Evolutionary conservation across 306 rosid species (phyloP).

Genomic region (Quercus mongolica): DNA sequence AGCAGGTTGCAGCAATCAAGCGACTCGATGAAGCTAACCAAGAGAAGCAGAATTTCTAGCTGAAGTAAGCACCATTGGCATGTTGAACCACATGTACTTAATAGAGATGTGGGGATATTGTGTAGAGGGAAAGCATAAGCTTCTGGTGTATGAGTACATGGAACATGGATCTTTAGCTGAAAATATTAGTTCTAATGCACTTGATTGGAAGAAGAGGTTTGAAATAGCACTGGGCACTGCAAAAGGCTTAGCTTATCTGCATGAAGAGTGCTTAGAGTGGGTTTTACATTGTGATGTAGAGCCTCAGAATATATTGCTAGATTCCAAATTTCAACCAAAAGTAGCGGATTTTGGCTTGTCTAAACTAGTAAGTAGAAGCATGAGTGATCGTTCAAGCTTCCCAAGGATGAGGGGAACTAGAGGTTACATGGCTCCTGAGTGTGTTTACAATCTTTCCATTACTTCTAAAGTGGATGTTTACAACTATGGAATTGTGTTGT

Average conservation of each 20-base stretch:
- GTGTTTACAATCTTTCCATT: conserved; percentile 25
- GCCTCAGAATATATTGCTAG: too few species aligned
- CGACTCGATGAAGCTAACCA: conserved; percentile 12
- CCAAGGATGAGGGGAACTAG: conserved; percentile 31
- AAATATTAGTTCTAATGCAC: conserved; percentile 11
- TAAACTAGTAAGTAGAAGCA: too few species aligned
- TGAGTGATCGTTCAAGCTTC: conserved; percentile 9
- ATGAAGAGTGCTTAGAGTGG: conserved; percentile 40
- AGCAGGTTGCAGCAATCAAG: conserved; percentile 28
- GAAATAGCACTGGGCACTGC: conserved; percentile 37
- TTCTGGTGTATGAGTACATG: conserved; percentile 34
- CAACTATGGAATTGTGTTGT: not conserved
- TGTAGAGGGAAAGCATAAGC: conserved; percentile 28
- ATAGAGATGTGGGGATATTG: conserved; percentile 42
- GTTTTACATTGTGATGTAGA: not conserved
- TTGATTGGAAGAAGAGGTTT: conserved; percentile 29
- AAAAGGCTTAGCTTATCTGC: conserved; percentile 36
- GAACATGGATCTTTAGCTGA: conserved; percentile 28
- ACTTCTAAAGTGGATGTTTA: conserved; percentile 36
- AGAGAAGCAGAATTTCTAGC: conserved; percentile 41
- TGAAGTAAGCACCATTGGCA: conserved; percentile 29
- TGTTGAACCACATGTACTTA: conserved; percentile 31
- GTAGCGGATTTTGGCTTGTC: too few species aligned
- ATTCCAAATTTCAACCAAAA: too few species aligned
- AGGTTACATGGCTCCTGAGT: conserved; percentile 39